Percentiles rank a stretch among this genome's conserved stretches.
phyloP scores from a whole-genome alignment of 805 yeast genomes.

The Sugiyamaella marilandica region DNA sequence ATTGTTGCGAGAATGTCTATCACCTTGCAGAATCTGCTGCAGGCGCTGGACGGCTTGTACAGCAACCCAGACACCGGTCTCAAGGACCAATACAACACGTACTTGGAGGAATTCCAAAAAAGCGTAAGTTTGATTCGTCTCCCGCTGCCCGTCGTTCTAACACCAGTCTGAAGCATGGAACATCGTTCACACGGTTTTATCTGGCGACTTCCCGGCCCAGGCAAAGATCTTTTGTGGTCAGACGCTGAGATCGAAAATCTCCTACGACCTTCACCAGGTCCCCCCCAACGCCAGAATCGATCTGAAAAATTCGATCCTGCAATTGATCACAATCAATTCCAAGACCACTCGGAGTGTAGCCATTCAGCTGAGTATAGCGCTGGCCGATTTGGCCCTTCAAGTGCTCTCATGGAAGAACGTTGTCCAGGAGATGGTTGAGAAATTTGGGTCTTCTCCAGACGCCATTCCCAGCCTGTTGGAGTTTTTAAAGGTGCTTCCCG shows the following conservation, averaged over 20 bases:
- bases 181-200: slow-evolving; percentile 52
- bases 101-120: slow-evolving; percentile 77
- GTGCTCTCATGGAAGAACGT: slow-evolving; percentile 68
- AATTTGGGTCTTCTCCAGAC: slow-evolving; percentile 37
- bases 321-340: slow-evolving; percentile 47
- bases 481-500: slow-evolving; percentile 84
- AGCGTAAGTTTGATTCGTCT: slow-evolving; percentile 28
- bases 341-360: slow-evolving; percentile 52
- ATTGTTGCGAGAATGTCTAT: slow-evolving; percentile 1
- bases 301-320: slow-evolving; percentile 65
- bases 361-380: slow-evolving; percentile 75
- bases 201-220: slow-evolving; percentile 41
- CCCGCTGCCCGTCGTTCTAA: background rate
- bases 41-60: slow-evolving; percentile 47
- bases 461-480: slow-evolving; percentile 55
- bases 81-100: slow-evolving; percentile 47
- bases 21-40: slow-evolving; percentile 8
- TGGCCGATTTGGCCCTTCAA: slow-evolving; percentile 80
- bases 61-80: slow-evolving; percentile 36
- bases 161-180: slow-evolving; percentile 61
- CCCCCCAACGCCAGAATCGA: slow-evolving; percentile 51
- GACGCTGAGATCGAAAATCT: slow-evolving; percentile 72
- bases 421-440: slow-evolving; percentile 56
- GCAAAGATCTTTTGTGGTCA: slow-evolving; percentile 83
- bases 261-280: slow-evolving; percentile 78